Base-by-base conservation (phyloP, 805 yeast genomes). In the Kregervanrija pseudodelftensis region DNA sequence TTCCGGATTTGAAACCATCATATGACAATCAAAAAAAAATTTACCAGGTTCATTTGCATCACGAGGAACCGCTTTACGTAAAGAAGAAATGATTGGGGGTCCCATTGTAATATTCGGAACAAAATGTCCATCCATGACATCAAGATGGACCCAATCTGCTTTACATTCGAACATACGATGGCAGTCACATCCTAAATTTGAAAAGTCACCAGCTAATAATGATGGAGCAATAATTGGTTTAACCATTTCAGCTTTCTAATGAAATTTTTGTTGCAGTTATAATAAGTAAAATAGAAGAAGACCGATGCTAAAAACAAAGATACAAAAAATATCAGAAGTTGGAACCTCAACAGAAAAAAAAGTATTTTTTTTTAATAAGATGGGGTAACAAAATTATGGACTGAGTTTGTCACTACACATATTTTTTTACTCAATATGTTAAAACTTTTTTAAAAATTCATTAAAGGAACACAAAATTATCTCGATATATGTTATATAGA, bases 121-220 rank as follows among this genome's bases (percentile, higher is more conserved):
- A 62, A 93, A 93, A 66, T 91, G 90, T 40, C 99, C 99, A 63
- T 93, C 99, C 99, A 93, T 93, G 40, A 93, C 91, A 66, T 93
- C 99, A 43, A 93, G 80, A 66, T 93, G 99, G 49, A 93, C 80
- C 99, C 99, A 93, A 58, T 91, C 96, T 15, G 96, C 95, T 17
- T 85, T 83, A 45, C 83, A 73, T 42, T 79, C 76, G 59, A 87
- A 80, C 68, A 90, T 84, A 47, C 76, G 73, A 59, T 83, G 84
- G 66, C 96, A 87, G 51, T 90, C 91, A 53, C 88, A 78, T 41
- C 95, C 97, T 49, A 93, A 68, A 55, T 87, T 77, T 53, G 97
- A 82, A 60, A 91, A 93, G 63, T 93, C 95, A 37, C 90, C 84
- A 5, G 98, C 93, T 45, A 93, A 76, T 47, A 93, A 85, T 30